Base-by-base conservation (phyloP, 2,329 filamentous ascomycete genomes). In the Metarhizium brunneum region DNA sequence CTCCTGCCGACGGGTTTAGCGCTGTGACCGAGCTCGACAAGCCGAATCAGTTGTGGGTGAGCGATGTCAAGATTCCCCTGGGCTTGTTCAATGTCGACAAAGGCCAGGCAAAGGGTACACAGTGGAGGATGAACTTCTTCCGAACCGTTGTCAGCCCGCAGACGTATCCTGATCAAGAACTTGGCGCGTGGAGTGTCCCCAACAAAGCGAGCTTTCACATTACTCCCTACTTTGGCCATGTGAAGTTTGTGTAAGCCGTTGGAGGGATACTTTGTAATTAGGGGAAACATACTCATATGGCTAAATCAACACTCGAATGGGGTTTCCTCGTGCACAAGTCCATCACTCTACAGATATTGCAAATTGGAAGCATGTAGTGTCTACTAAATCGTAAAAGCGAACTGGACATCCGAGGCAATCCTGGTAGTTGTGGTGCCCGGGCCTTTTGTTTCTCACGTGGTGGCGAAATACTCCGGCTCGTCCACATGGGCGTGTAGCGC, bases 121-220 rank as follows among this genome's bases (percentile, higher is more conserved):
- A 67, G 58, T 79, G 76, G 76, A 69, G 76, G 56, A 78, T 79
- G 75, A 78, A 79, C 62, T 79, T 79, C 59, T 76, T 79, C 64
- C 69, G 76, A 48, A 79, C 75, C 3, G 63, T 76, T 35, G 74
- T 73, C 4, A 68, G 69, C 30, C 70, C 70, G 0, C 63, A 67
- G 1, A 76, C 67, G 8, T 79, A 68, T 59, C 76, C 76, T 0
- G 66, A 72, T 40, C 75, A 78, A 63, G 60, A 57, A 1, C 65
- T 76, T 5, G 75, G 75, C 16, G 76, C 69, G 6, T 79, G 76
- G 76, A 77, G 63, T 56, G 67, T 72, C 2, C 73, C 76, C 1
- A 63, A 76, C 57, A 64, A 72, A 61, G 69, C 75, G 0, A 78
- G 68, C 62, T 79, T 79, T 54, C 76, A 79, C 59, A 76, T 75